Conservation (phyloP, 1,284 basidiomycete genomes). For the Laetiporus sulphureus region DNA sequence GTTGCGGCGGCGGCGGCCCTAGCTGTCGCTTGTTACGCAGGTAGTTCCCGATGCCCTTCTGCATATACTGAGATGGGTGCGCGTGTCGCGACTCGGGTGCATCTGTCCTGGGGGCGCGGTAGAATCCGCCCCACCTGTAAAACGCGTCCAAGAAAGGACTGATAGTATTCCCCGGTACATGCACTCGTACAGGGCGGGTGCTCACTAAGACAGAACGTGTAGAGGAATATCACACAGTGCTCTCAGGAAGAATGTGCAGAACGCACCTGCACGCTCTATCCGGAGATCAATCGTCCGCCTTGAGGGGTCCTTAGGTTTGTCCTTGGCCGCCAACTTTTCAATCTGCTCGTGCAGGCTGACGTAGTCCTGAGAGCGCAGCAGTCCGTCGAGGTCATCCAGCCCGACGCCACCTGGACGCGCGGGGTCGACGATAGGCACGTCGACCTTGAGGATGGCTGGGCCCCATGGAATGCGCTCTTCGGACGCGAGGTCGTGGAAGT, state of each 20-base stretch:
- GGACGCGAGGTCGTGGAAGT: conserved; percentile 38
- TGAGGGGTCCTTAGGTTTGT: too few species aligned
- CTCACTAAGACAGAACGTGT: too few species aligned
- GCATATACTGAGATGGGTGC: background rate
- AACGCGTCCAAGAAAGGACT: conserved; percentile 7
- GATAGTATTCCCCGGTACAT: too few species aligned
- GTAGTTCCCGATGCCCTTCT: background rate
- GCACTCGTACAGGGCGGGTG: too few species aligned
- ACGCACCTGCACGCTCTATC: conserved; percentile 17
- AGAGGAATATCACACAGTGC: too few species aligned
- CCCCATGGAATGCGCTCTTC: conserved; percentile 27
- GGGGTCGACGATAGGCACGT: conserved; percentile 16
- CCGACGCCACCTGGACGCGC: conserved; percentile 27
- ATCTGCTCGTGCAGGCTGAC: too few species aligned
- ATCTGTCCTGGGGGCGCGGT: conserved; percentile 1
- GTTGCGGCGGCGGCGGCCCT: background rate
- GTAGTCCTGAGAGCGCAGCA: conserved; percentile 12
- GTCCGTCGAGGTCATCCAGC: conserved; percentile 25
- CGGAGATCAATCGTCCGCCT: conserved; percentile 16
- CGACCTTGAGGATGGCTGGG: conserved; percentile 12
- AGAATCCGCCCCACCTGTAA: conserved; percentile 19
- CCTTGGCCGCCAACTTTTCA: too few species aligned
- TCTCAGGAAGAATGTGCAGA: background rate
- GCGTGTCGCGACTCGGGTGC: background rate
- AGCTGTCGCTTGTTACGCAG: background rate